Conservation (phyloP, 805 yeast species). For the Candida odintsovae region DNA sequence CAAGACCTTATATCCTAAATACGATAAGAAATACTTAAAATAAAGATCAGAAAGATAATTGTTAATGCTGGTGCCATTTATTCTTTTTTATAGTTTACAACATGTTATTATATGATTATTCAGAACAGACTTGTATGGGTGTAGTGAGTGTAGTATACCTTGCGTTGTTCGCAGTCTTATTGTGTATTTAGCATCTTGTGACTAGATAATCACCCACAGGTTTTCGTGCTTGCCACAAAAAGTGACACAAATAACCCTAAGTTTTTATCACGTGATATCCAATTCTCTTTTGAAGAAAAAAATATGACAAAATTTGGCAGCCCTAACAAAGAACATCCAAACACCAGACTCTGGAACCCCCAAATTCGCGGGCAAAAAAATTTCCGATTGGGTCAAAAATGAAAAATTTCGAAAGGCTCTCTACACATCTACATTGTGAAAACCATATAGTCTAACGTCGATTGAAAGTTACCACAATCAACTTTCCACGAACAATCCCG, state of each 20-base stretch:
- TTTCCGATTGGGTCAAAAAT: neutral
- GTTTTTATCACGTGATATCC: neutral
- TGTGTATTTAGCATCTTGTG: neutral
- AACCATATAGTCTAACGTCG: conserved; percentile 29
- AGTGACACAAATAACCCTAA: neutral
- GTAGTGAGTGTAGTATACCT: neutral
- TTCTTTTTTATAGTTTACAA: neutral
- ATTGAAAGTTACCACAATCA: conserved; percentile 50
- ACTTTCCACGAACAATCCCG: conserved; percentile 50
- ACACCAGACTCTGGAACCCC: conserved; percentile 3
- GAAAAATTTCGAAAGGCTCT: neutral
- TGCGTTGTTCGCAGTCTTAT: neutral
- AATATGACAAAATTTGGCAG: neutral
- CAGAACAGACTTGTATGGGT: neutral
- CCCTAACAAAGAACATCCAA: neutral
- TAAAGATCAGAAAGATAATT: neutral
- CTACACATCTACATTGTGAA: neutral
- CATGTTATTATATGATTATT: neutral
- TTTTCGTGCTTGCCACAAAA: neutral
- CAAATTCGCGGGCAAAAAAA: neutral
- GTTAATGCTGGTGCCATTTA: neutral
- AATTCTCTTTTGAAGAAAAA: too few relatives aligned
- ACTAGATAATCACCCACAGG: neutral
- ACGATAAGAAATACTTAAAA: conserved; percentile 33
- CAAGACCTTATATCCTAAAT: conserved; percentile 48